These are phyloP conservation scores for Prunus kanzakura DNA, from an alignment of 306 rosid species.

Conservation along the genomic window DNA sequence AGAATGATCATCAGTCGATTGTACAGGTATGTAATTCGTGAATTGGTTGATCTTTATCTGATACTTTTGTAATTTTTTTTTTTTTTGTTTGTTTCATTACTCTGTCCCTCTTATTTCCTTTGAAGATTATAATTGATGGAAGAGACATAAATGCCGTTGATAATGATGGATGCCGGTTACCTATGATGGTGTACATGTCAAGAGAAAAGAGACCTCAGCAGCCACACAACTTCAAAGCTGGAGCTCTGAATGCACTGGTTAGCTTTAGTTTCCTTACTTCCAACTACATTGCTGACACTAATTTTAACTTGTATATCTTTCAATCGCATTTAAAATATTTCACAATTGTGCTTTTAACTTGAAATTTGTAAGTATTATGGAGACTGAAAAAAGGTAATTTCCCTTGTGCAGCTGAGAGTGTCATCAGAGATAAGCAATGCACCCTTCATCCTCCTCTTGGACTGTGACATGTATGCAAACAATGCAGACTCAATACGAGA, in stretches of 20 bases:
- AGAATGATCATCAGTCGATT: conserved; percentile 60
- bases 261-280: not conserved
- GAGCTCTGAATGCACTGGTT: conserved; percentile 71
- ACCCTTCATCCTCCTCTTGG: conserved; percentile 61
- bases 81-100: not conserved
- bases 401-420: conserved; percentile 49
- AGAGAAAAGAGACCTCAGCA: conserved; percentile 58
- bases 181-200: conserved; percentile 61
- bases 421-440: conserved; percentile 67
- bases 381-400: not conserved
- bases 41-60: not conserved
- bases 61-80: not conserved
- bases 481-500: conserved; percentile 43
- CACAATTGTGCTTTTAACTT: too few species aligned
- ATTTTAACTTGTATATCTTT: not conserved
- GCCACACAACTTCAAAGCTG: conserved; percentile 78
- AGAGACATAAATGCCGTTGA: conserved; percentile 42
- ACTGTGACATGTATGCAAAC: conserved; percentile 71
- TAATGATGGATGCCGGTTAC: conserved; percentile 42
- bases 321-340: too few species aligned
- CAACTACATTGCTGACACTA: not conserved
- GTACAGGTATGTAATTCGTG: conserved; percentile 42
- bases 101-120: not conserved
- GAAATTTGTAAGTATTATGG: too few species aligned
- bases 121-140: conserved; percentile 56